Conservation (phyloP, 2,329 filamentous ascomycete genomes). For the Hypoxylon sp. region DNA sequence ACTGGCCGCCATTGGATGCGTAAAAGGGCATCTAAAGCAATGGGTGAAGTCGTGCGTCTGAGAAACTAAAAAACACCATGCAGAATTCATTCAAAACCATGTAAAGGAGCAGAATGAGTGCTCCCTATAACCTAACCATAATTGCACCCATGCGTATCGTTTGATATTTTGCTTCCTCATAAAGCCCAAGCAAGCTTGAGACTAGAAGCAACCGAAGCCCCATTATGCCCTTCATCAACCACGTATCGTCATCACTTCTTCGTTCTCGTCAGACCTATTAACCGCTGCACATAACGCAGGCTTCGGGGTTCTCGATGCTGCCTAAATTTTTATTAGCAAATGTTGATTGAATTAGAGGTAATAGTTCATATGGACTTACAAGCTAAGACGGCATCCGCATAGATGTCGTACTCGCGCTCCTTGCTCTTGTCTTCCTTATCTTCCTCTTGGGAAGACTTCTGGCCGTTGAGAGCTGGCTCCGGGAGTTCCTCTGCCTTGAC, state of each 20-base stretch:
- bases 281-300: conserved; percentile 97
- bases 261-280: conserved; percentile 60
- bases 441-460: conserved; percentile 75
- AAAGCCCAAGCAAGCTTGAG: conserved; percentile 4
- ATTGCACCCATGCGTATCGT: conserved; percentile 27
- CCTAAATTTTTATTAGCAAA: conserved; percentile 64
- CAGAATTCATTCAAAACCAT: conserved; percentile 19
- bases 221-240: conserved; percentile 47
- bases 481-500: conserved; percentile 76
- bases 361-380: conserved; percentile 71
- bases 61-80: conserved; percentile 19
- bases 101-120: conserved; percentile 23
- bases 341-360: neutral
- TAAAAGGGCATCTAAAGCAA: conserved; percentile 4
- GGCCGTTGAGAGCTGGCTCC: conserved; percentile 66
- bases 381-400: conserved; percentile 89
- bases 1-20: conserved; percentile 16
- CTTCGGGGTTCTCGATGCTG: conserved; percentile 97
- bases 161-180: conserved; percentile 7
- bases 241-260: conserved; percentile 46
- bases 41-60: conserved; percentile 1
- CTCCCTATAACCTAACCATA: conserved; percentile 24
- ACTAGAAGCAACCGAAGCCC: conserved; percentile 12
- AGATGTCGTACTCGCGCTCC: conserved; percentile 90
- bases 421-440: conserved; percentile 80